Evolutionary conservation across 495 filamentous ascomycete genomes (phyloP), one percentile per base, ranked within the genome.

Genomic region (Rhypophila decipiens): DNA sequence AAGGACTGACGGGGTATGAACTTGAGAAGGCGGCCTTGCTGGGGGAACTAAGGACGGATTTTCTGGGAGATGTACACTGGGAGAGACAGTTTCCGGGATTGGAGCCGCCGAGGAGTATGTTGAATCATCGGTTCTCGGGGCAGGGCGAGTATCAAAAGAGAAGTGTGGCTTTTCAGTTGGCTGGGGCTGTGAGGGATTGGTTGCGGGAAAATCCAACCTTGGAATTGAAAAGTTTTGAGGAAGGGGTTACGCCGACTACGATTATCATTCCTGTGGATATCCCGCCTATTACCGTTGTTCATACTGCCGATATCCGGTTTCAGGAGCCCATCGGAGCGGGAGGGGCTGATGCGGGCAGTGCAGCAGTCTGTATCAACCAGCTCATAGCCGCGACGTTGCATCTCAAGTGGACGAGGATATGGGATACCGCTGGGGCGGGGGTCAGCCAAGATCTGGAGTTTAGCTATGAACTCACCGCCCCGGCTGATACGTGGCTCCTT

Each of bases 251-350:
- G 43, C 43, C 49, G 11, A 69, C 67, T 13, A 72, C 76, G 10
- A 80, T 89, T 45, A 66, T 78, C 4, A 85, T 89, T 46, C 78
- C 85, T 1, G 88, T 97, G 17, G 86, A 95, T 37, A 78, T 97
- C n/a, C 94, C 93, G 0, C 76, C 85, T 5, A 74, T 96, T 20
- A 80, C 86, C 45, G 79, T 96, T 21, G 82, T 97, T 2, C 85
- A 91, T 65, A 94, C 85, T 1, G 86, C 84, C 15, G 82, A 90
- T 44, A 78, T 96, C 36, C 74, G 73, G 21, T 69, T 89, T 11
- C 60, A 63, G 10, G 49, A 53, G 36, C 60, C 64, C 24, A 44
- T 68, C n/a, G 53, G 54, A 0, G 57, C 63, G 36, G 55, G 61
- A 40, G 57, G 54, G 39, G 61, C 53, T 13, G 57, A 55, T 0